These are phyloP conservation scores for Boletellus deceptivus DNA, from an alignment of 1,284 basidiomycete genomes.

Conservation along the genomic window DNA sequence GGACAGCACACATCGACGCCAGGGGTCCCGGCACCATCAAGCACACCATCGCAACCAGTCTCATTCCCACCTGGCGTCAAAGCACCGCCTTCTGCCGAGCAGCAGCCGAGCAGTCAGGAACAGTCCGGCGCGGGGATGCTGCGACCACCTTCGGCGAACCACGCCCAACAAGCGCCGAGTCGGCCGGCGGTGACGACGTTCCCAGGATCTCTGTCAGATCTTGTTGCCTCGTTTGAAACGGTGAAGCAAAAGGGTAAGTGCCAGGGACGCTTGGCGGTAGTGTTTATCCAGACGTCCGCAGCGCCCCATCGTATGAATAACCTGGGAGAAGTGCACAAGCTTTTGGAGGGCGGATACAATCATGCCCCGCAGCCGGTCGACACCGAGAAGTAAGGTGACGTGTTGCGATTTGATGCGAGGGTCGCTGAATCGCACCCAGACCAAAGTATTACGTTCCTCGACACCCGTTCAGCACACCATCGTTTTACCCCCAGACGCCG, in stretches of 20 bases:
- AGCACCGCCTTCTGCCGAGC: conserved; percentile 41
- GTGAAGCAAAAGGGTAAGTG: conserved; percentile 90
- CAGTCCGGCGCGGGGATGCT: conserved; percentile 28
- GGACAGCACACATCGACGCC: conserved; percentile 45
- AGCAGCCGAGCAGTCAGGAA: conserved; percentile 25
- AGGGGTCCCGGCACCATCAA: conserved; percentile 26
- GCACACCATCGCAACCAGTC: conserved; percentile 38
- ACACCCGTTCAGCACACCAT: conserved; percentile 89
- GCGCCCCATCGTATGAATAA: conserved; percentile 84
- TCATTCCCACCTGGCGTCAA: conserved; percentile 74
- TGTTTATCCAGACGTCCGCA: conserved; percentile 31
- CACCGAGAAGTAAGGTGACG: conserved; percentile 78
- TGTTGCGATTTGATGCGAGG: not conserved
- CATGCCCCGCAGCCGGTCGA: conserved; percentile 92
- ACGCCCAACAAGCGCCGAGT: conserved; percentile 39
- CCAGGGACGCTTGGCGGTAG: not conserved
- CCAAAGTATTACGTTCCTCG: conserved; percentile 96
- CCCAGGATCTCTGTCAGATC: conserved; percentile 85
- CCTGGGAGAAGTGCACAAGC: conserved; percentile 86
- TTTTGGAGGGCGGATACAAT: conserved; percentile 87
- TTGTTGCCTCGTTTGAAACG: conserved; percentile 93
- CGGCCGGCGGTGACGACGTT: conserved; percentile 47
- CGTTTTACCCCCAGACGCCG: conserved; percentile 93
- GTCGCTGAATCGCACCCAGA: conserved; percentile 41
- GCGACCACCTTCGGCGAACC: conserved; percentile 41